These are phyloP conservation scores for Laetiporus sulphureus DNA, from an alignment of 1,284 basidiomycete genomes.

Conservation along the genomic window DNA sequence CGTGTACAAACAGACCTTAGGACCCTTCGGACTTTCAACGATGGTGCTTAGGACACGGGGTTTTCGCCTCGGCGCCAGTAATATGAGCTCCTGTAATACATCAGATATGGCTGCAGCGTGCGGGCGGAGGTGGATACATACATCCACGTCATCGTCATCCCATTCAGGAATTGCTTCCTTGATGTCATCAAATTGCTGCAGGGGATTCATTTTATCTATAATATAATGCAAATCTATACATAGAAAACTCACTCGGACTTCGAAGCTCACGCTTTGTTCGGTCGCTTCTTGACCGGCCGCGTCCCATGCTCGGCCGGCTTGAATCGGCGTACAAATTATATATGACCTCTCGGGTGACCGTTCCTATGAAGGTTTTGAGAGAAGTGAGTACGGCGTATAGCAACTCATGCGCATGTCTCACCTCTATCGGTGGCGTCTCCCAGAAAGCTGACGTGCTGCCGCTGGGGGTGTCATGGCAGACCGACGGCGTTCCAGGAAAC, in stretches of 20 bases:
- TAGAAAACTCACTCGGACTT: constrained; percentile 12
- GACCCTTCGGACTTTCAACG: background rate
- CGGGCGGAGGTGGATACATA: too few relatives aligned
- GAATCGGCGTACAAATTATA: background rate
- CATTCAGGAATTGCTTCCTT: constrained; percentile 22
- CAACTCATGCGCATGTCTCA: background rate
- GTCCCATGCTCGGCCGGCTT: background rate
- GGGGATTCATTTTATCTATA: background rate
- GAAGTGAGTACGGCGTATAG: too few relatives aligned
- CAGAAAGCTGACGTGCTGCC: constrained; percentile 1
- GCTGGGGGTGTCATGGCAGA: constrained; percentile 1
- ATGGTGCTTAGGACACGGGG: constrained; percentile 1
- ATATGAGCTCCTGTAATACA: constrained; percentile 13
- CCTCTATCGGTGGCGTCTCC: constrained; percentile 1
- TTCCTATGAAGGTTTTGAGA: too few relatives aligned
- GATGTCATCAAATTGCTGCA: constrained; percentile 12
- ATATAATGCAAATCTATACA: too few relatives aligned
- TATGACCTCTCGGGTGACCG: background rate
- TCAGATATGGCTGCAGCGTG: too few relatives aligned
- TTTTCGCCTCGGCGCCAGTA: constrained; percentile 16
- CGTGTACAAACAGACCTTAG: background rate
- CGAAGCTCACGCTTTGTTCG: constrained; percentile 12
- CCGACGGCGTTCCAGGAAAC: constrained; percentile 6
- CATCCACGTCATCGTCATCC: constrained; percentile 26
- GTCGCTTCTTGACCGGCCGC: background rate